Percentiles rank a stretch among this genome's conserved stretches.
Evolutionary conservation across 2,329 filamentous ascomycete species (phyloP).

Genomic region (Aspergillus sp.): DNA sequence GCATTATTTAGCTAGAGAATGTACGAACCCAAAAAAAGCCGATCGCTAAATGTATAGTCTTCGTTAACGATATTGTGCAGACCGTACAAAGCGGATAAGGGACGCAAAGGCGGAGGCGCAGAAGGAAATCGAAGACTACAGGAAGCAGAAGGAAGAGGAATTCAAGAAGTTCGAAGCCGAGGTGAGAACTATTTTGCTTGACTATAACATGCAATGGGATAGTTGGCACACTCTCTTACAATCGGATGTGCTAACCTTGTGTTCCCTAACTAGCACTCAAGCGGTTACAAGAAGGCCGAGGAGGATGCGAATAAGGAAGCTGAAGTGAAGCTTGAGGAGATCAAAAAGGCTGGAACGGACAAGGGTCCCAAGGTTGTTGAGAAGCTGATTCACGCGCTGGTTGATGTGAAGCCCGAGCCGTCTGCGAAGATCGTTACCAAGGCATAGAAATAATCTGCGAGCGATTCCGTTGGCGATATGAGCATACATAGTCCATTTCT

Average conservation of each 20-base stretch:
- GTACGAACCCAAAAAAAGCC: conserved; percentile 50
- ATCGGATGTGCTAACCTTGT: conserved; percentile 1
- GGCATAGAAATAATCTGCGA: conserved; percentile 26
- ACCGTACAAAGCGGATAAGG: conserved; percentile 95
- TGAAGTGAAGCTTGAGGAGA: conserved; percentile 77
- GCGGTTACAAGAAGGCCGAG: conserved; percentile 82
- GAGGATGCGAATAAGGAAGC: conserved; percentile 77
- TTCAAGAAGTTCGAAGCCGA: conserved; percentile 91
- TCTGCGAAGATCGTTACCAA: conserved; percentile 49
- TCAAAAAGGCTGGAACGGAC: conserved; percentile 76
- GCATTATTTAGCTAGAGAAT: conserved; percentile 72
- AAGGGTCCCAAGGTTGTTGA: conserved; percentile 76
- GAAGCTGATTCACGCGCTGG: conserved; percentile 80
- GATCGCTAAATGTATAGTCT: background rate
- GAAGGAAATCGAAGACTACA: conserved; percentile 95
- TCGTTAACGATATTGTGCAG: conserved; percentile 43
- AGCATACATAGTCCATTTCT: conserved; percentile 13
- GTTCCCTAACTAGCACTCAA: conserved; percentile 68
- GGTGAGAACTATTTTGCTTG: conserved; percentile 44
- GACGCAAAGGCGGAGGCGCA: conserved; percentile 95
- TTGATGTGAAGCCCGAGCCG: conserved; percentile 74
- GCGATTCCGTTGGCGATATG: conserved; percentile 8
- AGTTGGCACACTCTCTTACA: background rate
- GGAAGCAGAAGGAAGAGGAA: conserved; percentile 84
- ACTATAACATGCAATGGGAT: background rate